These are phyloP conservation scores for Lactarius akahatsu DNA, from an alignment of 768 basidiomycete genomes.

Conservation along the genomic window DNA sequence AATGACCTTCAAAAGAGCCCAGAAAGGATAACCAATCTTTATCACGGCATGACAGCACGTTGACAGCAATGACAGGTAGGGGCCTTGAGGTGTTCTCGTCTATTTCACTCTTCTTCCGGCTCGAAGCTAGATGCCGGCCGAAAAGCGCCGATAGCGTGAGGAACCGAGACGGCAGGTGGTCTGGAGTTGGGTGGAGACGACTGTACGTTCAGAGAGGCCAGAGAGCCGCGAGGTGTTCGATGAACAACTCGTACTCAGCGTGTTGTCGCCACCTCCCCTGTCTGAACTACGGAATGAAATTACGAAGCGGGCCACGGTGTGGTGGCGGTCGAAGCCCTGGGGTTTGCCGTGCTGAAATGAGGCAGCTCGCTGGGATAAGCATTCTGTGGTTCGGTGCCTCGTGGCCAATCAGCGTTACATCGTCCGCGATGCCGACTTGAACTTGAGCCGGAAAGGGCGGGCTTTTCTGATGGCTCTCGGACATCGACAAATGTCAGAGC, in stretches of 20 bases:
- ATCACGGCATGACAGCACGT: not conserved
- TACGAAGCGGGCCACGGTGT: not conserved
- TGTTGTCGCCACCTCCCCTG: not conserved
- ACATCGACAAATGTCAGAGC: not conserved
- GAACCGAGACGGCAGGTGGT: not conserved
- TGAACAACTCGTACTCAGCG: not conserved
- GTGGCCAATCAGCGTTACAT: not conserved
- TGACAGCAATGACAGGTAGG: not conserved
- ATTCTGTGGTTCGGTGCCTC: conserved; percentile 12
- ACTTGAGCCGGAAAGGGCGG: not conserved
- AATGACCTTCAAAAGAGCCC: not conserved
- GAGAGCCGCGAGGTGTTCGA: not conserved
- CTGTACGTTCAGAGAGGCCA: not conserved
- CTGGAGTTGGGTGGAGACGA: not conserved
- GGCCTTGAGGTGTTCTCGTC: not conserved
- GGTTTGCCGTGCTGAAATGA: conserved; percentile 4
- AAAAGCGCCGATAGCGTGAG: not conserved
- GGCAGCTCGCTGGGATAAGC: conserved; percentile 7
- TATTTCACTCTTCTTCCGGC: not conserved
- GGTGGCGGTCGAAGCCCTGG: not conserved
- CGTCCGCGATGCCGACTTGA: not conserved
- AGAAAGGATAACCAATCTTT: not conserved
- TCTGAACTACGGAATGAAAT: not conserved
- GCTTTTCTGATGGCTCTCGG: not conserved
- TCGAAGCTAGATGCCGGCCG: not conserved